Conservation (phyloP, 176 grass and related monocot genomes). For the Saccharum spontaneum region DNA sequence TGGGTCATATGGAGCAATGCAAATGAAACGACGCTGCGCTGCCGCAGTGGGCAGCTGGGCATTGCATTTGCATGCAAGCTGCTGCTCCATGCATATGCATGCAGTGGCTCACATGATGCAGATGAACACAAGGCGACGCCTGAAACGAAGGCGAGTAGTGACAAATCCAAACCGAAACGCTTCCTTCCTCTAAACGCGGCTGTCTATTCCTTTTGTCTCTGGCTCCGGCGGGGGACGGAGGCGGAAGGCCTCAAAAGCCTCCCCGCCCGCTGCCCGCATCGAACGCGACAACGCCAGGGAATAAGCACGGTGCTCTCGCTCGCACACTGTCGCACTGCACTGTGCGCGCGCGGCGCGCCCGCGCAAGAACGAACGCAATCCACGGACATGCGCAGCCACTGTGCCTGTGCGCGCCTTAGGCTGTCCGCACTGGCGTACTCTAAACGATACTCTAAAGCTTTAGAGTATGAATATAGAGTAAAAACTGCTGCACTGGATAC, state of each 20-base stretch:
- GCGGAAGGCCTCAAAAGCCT: conserved; percentile 22
- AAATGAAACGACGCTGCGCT: neutral
- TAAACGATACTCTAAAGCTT: no score
- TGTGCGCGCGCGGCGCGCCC: neutral
- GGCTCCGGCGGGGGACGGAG: neutral
- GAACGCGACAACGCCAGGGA: conserved; percentile 37
- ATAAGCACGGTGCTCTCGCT: conserved; percentile 8
- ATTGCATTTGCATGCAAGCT: neutral
- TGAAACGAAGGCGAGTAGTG: conserved; percentile 24
- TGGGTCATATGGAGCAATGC: neutral
- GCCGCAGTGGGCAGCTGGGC: neutral
- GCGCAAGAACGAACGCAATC: conserved; percentile 29
- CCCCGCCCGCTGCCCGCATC: neutral
- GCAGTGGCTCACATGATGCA: neutral
- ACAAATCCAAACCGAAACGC: conserved; percentile 23
- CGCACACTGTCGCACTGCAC: neutral
- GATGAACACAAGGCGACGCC: neutral
- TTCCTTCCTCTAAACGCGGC: neutral
- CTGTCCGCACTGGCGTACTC: no score
- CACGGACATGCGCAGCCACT: conserved; percentile 1
- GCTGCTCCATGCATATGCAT: neutral
- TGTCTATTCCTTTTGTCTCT: conserved; percentile 42
- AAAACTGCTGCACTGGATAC: no score
- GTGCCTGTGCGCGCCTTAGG: conserved; percentile 16
- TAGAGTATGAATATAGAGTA: no score